Base-by-base conservation (phyloP, 176 grass and related monocot genomes). In the Aegilops tauschii region DNA sequence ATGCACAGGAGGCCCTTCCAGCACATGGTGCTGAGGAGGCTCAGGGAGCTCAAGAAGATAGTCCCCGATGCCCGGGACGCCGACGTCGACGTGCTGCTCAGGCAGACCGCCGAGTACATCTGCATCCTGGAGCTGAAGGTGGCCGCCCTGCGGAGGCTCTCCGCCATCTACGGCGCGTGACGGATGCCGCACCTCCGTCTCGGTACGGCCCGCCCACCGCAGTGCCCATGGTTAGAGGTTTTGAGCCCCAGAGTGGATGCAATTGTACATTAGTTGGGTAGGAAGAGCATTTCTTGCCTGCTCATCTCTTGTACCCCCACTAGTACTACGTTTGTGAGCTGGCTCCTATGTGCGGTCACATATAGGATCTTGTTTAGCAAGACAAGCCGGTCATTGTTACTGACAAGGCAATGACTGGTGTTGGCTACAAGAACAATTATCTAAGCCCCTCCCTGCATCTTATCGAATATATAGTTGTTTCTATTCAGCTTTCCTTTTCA, bases 81-180 rank as follows among this genome's bases (percentile, higher is more conserved):
- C 18, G 65, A 88, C 3, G 61, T 90, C 2, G 76, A 94, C 45
- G n/a, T 54, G 47, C 77, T 97, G 79, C 95, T 97, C 73, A 79
- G 42, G 54, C 86, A 9, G 72, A 93, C 87, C 1, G 92, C 95
- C 1, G 84, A 91, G 78, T 94, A 93, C 86, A 93, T 94, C 80
- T 92, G 88, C 78, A 73, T 87, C 65, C 87, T 97, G 29, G 88
- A 94, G 85, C 76, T 97, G 37, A 90, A 90, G 90, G 87, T 95
- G 75, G 34, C 72, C 8, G 28, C 79, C 65, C 61, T 97, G 69
- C 86, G 66, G 84, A 95, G 73, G 79, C 79, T 93, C 21, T 88
- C 89, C 2, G 31, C 14, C 28, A 34, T 97, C 39, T 96, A 78
- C 18, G 83, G 83, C 1, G 76, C 44, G 12, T 92, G 89, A 90